Percentiles rank a stretch among this genome's conserved stretches.
Conservation (phyloP, 1,284 basidiomycete genomes). For the Bjerkandera adusta region DNA sequence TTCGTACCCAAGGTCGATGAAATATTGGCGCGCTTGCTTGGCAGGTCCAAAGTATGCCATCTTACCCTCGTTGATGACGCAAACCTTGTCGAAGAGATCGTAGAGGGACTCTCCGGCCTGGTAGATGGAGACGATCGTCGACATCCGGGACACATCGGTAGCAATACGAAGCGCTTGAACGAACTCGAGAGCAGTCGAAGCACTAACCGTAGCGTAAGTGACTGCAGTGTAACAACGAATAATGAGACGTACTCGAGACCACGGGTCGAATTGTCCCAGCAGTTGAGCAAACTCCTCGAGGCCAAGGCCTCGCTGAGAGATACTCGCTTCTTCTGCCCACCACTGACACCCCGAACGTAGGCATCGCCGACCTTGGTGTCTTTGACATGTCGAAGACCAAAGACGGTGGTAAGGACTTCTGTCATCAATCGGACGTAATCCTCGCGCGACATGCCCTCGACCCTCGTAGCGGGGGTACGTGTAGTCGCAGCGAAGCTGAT, state of each 20-base stretch:
- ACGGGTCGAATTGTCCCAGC: constrained; percentile 67
- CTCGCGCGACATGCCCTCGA: constrained; percentile 41
- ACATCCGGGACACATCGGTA: constrained; percentile 48
- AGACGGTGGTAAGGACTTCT: constrained; percentile 60
- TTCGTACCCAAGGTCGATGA: constrained; percentile 61
- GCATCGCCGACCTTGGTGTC: constrained; percentile 73
- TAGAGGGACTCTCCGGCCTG: constrained; percentile 54
- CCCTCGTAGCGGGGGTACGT: constrained; percentile 51
- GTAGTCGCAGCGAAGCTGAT: constrained; percentile 62
- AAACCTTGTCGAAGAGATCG: constrained; percentile 60
- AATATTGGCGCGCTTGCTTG: constrained; percentile 53
- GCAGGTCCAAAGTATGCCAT: constrained; percentile 64
- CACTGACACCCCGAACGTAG: constrained; percentile 73
- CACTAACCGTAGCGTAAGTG: constrained; percentile 35
- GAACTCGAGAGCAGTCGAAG: constrained; percentile 60
- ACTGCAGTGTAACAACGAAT: neutral
- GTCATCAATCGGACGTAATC: constrained; percentile 47
- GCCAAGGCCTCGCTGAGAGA: constrained; percentile 73
- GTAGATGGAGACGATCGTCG: constrained; percentile 61
- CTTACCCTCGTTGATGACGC: constrained; percentile 59
- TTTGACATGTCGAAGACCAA: constrained; percentile 67
- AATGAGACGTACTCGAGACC: constrained; percentile 20
- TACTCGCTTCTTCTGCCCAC: constrained; percentile 82
- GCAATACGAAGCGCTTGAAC: constrained; percentile 53
- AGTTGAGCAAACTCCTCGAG: constrained; percentile 52